Conservation (phyloP, 305 asterid species). For the Ajuga reptans region DNA sequence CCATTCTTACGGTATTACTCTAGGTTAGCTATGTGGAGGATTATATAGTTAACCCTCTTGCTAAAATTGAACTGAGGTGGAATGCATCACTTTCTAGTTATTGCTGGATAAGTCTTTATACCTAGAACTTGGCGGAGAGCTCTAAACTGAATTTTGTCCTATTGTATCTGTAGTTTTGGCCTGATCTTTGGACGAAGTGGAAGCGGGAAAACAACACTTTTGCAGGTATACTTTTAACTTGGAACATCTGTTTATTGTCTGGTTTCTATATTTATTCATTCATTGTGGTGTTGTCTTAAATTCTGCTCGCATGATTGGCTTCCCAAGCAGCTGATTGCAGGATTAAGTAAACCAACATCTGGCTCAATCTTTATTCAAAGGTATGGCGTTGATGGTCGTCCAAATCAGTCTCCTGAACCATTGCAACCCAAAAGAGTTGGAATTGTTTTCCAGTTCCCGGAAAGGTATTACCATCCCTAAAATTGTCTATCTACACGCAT, state of each 20-base stretch:
- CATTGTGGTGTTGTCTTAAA: conserved; percentile 2
- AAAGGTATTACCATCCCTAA: conserved; percentile 49
- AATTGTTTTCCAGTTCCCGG: conserved; percentile 91
- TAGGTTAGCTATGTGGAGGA: conserved; percentile 1
- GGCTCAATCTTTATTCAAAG: conserved; percentile 64
- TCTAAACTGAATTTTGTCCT: conserved; percentile 8
- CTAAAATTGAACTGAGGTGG: background rate
- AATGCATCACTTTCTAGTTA: conserved; percentile 12
- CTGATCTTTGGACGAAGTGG: conserved; percentile 93
- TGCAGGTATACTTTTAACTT: conserved; percentile 51
- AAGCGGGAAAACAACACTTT: conserved; percentile 85
- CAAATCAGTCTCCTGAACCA: conserved; percentile 40
- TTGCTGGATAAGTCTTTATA: conserved; percentile 1
- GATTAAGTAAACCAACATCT: conserved; percentile 76
- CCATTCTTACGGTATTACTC: background rate
- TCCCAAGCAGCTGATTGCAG: conserved; percentile 71
- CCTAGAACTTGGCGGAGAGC: background rate
- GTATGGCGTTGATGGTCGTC: conserved; percentile 54
- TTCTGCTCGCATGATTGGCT: conserved; percentile 23
- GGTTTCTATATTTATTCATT: background rate
- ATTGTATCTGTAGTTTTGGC: conserved; percentile 47
- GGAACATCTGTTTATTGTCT: background rate
- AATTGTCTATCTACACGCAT: background rate
- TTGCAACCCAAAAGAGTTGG: conserved; percentile 71
- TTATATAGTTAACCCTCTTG: background rate